These are phyloP conservation scores for Cornus controversa DNA, from an alignment of 148 eudicot species.

Conservation along the genomic window DNA sequence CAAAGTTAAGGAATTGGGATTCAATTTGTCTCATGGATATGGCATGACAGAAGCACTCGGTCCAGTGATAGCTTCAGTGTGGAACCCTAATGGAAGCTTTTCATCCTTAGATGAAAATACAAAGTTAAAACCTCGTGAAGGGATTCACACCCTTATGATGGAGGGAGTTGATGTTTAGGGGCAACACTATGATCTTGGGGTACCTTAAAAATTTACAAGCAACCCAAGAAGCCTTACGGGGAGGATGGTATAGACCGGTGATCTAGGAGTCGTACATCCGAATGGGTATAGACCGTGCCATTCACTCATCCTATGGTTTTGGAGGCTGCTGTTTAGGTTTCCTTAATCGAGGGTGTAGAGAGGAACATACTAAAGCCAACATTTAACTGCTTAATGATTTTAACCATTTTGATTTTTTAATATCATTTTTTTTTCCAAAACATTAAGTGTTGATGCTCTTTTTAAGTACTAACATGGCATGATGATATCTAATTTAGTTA, in stretches of 20 bases:
- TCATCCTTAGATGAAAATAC: too few relatives aligned
- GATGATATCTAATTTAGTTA: too few relatives aligned
- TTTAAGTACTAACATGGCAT: too few relatives aligned
- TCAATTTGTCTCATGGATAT: constrained; percentile 22
- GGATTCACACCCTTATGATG: constrained; percentile 18
- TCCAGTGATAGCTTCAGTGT: constrained; percentile 7
- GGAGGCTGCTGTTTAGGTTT: constrained; percentile 29
- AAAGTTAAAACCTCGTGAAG: background rate
- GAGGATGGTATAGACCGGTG: constrained; percentile 40
- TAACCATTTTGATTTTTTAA: too few relatives aligned
- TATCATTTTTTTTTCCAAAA: too few relatives aligned
- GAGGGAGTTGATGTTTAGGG: constrained; percentile 38
- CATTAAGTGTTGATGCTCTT: too few relatives aligned
- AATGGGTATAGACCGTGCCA: constrained; percentile 29
- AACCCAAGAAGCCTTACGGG: constrained; percentile 27
- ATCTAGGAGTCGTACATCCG: constrained; percentile 24
- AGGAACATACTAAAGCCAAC: too few relatives aligned
- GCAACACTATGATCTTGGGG: constrained; percentile 39
- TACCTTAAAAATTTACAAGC: constrained; percentile 27
- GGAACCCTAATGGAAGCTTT: background rate
- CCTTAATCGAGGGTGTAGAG: too few relatives aligned
- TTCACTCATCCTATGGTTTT: constrained; percentile 27
- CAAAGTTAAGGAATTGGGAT: constrained; percentile 27
- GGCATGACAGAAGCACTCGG: constrained; percentile 50
- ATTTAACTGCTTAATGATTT: too few relatives aligned